A percentile compares a stretch with the other conserved stretches of the same genome.
These are phyloP conservation scores for Pistacia atlantica DNA, from an alignment of 345 rosid genomes.

Conservation along the genomic window DNA sequence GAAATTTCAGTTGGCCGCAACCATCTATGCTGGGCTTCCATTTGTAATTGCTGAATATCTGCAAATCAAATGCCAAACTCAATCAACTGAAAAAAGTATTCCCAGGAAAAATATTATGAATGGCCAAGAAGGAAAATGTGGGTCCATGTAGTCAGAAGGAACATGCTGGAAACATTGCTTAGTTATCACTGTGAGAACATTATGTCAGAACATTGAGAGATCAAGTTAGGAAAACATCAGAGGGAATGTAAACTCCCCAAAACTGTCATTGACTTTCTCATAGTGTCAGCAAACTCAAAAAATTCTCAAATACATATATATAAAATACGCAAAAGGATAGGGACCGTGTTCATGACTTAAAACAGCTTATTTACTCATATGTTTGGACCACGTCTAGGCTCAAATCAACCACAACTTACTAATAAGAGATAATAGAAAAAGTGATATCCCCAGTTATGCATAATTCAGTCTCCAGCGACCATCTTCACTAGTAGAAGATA, in stretches of 20 bases:
- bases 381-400: too few species aligned
- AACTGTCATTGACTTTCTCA: background rate
- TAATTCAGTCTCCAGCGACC: too few species aligned
- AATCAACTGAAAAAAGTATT: background rate
- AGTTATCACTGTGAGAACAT: background rate
- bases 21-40: constrained; percentile 85
- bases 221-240: background rate
- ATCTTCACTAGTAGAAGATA: too few species aligned
- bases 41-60: constrained; percentile 8
- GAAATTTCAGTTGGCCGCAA: constrained; percentile 93
- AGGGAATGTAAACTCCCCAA: background rate
- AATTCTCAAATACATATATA: background rate
- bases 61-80: constrained; percentile 3
- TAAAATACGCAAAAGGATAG: background rate
- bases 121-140: background rate
- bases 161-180: background rate
- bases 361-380: too few species aligned
- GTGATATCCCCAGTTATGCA: too few species aligned
- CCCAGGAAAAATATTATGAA: background rate
- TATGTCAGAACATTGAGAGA: too few species aligned
- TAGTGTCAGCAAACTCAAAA: background rate
- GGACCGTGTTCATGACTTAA: background rate
- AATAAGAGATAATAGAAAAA: too few species aligned
- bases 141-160: background rate
- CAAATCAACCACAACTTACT: too few species aligned